A percentile compares a stretch with the other conserved stretches of the same genome.
Evolutionary conservation across 371 early-diverging fungal species (phyloP).

Genomic region (Syncephalis plumigaleata): DNA sequence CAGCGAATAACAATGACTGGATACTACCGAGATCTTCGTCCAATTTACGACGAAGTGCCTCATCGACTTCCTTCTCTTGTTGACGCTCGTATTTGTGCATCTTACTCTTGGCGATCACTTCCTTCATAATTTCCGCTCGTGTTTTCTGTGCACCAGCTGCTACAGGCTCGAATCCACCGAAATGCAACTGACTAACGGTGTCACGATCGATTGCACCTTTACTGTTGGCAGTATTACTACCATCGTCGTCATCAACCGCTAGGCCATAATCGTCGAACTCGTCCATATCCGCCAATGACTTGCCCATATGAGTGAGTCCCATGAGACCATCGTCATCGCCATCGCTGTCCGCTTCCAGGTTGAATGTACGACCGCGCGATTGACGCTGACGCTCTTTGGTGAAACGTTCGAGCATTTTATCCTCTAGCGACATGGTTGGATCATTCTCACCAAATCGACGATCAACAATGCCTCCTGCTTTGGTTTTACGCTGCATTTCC

Average conservation of each 20-base stretch:
- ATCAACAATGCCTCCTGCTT: conserved; percentile 69
- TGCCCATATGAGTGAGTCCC: conserved; percentile 78
- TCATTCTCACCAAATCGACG: conserved; percentile 90
- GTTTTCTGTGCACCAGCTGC: conserved; percentile 37
- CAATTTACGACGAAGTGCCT: conserved; percentile 36
- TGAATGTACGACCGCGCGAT: conserved; percentile 31
- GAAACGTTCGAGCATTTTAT: conserved; percentile 88
- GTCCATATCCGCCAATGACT: conserved; percentile 64
- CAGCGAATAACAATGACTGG: conserved; percentile 35
- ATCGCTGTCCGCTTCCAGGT: conserved; percentile 65
- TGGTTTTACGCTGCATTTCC: conserved; percentile 50
- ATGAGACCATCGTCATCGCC: conserved; percentile 9
- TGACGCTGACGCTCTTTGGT: conserved; percentile 59
- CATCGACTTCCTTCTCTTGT: conserved; percentile 10
- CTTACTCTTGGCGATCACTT: conserved; percentile 93
- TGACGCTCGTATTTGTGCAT: conserved; percentile 54
- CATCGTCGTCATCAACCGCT: conserved; percentile 42
- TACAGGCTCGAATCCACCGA: conserved; percentile 64
- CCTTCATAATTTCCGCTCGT: conserved; percentile 88
- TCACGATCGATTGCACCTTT: conserved; percentile 45
- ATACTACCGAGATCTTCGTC: conserved; percentile 79
- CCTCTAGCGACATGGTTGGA: conserved; percentile 74
- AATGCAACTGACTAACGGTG: conserved; percentile 58
- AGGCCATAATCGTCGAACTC: conserved; percentile 57
- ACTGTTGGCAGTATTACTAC: conserved; percentile 5